A percentile compares a stretch with the other conserved stretches of the same genome.
Evolutionary conservation across 2,329 filamentous ascomycete genomes (phyloP).

Genomic region (Pseudodiploospora longispora): DNA sequence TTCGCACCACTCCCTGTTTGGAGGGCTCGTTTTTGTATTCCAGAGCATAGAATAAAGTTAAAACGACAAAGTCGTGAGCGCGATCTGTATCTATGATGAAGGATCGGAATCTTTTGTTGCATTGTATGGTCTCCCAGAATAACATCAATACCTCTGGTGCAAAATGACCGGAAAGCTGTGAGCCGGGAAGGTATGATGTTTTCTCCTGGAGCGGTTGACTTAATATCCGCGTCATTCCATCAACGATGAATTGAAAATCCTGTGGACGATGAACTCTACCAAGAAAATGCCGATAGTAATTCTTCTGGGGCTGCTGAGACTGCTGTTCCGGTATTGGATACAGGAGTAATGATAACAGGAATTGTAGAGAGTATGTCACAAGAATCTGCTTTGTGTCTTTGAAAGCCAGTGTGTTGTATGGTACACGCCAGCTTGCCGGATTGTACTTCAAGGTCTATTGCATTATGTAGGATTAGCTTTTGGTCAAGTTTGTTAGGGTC

Average conservation of each 20-base stretch:
- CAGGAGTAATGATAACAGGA: conserved; percentile 75
- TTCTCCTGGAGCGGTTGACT: conserved; percentile 90
- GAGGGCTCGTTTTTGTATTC: conserved; percentile 79
- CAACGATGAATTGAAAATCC: conserved; percentile 95
- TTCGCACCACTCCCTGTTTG: conserved; percentile 86
- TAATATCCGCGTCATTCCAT: conserved; percentile 86
- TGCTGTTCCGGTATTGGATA: conserved; percentile 78
- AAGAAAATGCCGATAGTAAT: conserved; percentile 88
- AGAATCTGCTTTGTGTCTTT: conserved; percentile 85
- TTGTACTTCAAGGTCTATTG: conserved; percentile 86
- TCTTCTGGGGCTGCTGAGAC: conserved; percentile 60
- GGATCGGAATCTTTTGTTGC: conserved; percentile 92
- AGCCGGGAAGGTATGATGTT: conserved; percentile 78
- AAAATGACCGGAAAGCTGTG: conserved; percentile 72
- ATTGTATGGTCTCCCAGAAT: conserved; percentile 95
- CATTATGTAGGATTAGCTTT: neutral
- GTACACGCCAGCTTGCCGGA: conserved; percentile 84
- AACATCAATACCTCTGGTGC: conserved; percentile 94
- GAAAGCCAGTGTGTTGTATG: conserved; percentile 87
- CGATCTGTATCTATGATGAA: conserved; percentile 96
- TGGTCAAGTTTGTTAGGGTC: neutral
- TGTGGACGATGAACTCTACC: conserved; percentile 85
- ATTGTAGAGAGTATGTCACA: conserved; percentile 84
- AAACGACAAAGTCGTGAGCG: conserved; percentile 83
- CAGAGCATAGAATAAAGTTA: conserved; percentile 86